phyloP scores from a whole-genome alignment of 164 flowering plant genomes.

The Nelumbo lutea region DNA sequence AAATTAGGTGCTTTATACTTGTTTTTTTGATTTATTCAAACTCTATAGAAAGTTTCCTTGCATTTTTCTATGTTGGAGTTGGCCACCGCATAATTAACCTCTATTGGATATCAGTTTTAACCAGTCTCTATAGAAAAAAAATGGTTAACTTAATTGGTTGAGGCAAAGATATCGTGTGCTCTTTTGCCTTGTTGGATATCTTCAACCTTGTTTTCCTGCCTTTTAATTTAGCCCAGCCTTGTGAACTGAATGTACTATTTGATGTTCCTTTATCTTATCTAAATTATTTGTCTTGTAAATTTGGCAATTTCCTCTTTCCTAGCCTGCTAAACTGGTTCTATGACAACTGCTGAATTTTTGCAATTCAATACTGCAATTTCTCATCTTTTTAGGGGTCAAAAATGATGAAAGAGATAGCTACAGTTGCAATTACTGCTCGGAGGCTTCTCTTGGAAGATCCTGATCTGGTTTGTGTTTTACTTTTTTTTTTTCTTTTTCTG shows the following conservation, averaged over 20 bases:
- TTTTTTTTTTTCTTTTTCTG: background rate
- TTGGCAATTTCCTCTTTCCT: background rate
- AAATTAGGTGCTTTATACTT: too few species aligned
- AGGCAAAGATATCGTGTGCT: too few species aligned
- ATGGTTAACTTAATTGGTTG: too few species aligned
- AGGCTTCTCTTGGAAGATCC: slow-evolving; percentile 83
- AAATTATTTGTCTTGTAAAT: background rate
- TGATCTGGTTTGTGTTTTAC: slow-evolving; percentile 38
- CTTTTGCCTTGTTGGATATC: too few species aligned
- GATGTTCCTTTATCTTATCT: background rate
- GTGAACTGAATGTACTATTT: background rate
- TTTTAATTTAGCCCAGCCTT: too few species aligned
- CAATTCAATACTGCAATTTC: background rate
- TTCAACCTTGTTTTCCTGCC: too few species aligned
- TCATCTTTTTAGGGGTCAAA: slow-evolving; percentile 36
- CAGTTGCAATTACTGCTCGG: slow-evolving; percentile 62
- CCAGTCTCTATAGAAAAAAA: too few species aligned
- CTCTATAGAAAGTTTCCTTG: too few species aligned
- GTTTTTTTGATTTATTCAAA: too few species aligned
- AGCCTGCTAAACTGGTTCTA: background rate
- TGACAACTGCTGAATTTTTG: slow-evolving; percentile 1
- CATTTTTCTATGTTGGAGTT: too few species aligned
- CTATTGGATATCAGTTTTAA: too few species aligned
- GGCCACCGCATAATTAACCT: too few species aligned
- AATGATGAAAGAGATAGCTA: slow-evolving; percentile 60